Percentiles rank a stretch among this genome's conserved stretches.
phyloP scores from a whole-genome alignment of 345 rosid genomes.

The Viola odorata region DNA sequence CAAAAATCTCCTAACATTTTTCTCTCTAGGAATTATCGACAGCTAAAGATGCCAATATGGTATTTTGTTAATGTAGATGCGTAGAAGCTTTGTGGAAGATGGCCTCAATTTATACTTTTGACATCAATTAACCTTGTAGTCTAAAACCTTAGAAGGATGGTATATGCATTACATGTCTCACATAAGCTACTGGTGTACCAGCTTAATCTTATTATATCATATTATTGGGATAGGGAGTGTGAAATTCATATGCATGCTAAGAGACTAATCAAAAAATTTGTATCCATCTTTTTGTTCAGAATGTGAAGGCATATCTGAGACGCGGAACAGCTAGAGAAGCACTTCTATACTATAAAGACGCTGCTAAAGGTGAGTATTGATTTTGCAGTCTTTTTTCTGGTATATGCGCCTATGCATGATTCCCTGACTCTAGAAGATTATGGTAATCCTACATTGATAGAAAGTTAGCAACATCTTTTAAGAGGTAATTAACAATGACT shows the following conservation, averaged over 20 bases:
- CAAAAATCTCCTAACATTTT: too few species aligned
- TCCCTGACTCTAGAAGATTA: not conserved
- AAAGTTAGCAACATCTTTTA: too few species aligned
- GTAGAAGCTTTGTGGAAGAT: too few species aligned
- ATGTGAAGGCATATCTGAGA: slow-evolving; percentile 89
- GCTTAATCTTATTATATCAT: not conserved
- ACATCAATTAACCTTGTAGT: too few species aligned
- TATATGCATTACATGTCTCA: too few species aligned
- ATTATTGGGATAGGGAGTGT: not conserved
- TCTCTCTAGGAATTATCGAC: too few species aligned
- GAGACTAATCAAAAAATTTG: not conserved
- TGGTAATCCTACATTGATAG: too few species aligned
- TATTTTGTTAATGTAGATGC: too few species aligned
- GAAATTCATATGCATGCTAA: not conserved
- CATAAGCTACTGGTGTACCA: not conserved
- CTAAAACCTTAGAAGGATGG: too few species aligned
- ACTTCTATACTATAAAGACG: slow-evolving; percentile 65
- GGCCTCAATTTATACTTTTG: too few species aligned
- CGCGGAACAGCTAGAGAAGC: slow-evolving; percentile 93
- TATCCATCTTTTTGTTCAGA: slow-evolving; percentile 37
- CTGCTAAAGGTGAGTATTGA: slow-evolving; percentile 56
- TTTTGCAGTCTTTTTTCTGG: not conserved
- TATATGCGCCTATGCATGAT: not conserved
- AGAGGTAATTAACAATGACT: too few species aligned
- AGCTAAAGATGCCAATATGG: too few species aligned